These are phyloP conservation scores for Talaromyces atroroseus DNA, from an alignment of 2,329 filamentous ascomycete species.

Conservation along the genomic window DNA sequence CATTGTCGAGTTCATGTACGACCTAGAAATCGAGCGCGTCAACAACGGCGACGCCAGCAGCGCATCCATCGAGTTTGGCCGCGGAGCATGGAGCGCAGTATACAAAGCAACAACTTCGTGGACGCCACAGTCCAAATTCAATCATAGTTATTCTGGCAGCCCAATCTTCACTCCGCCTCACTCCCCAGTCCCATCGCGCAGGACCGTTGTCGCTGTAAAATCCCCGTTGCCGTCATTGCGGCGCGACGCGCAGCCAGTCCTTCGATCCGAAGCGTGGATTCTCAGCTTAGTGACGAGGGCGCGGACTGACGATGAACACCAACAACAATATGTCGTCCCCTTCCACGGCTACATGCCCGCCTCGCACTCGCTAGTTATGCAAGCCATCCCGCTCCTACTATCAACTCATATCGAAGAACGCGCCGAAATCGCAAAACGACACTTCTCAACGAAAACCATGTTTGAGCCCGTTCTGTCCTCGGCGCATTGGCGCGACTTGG, in stretches of 20 bases:
- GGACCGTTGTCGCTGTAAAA: slow-evolving; percentile 34
- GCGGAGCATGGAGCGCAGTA: slow-evolving; percentile 45
- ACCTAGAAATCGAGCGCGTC: slow-evolving; percentile 27
- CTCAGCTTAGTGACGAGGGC: slow-evolving; percentile 31
- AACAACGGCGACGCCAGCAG: slow-evolving; percentile 20
- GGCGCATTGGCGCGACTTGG: slow-evolving; percentile 36
- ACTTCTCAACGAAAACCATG: slow-evolving; percentile 39
- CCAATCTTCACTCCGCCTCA: slow-evolving; percentile 27
- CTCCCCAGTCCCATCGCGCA: slow-evolving; percentile 24
- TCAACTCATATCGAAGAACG: slow-evolving; percentile 37
- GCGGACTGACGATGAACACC: slow-evolving; percentile 27
- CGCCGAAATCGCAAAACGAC: slow-evolving; percentile 23
- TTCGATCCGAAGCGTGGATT: slow-evolving; percentile 39
- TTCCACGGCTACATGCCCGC: slow-evolving; percentile 41
- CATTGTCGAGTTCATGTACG: slow-evolving; percentile 25
- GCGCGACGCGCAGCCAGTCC: slow-evolving; percentile 35
- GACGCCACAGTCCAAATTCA: not conserved
- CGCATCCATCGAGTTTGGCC: slow-evolving; percentile 34
- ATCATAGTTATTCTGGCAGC: not conserved
- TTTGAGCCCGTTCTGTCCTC: slow-evolving; percentile 41
- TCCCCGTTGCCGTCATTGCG: slow-evolving; percentile 35
- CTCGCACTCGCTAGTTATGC: slow-evolving; percentile 39
- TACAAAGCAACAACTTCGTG: slow-evolving; percentile 34
- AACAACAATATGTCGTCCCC: slow-evolving; percentile 28
- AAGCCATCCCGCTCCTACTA: slow-evolving; percentile 39